Base-by-base conservation (phyloP, 108 stramenopile genomes). In the Discostella pseudostelligera region DNA sequence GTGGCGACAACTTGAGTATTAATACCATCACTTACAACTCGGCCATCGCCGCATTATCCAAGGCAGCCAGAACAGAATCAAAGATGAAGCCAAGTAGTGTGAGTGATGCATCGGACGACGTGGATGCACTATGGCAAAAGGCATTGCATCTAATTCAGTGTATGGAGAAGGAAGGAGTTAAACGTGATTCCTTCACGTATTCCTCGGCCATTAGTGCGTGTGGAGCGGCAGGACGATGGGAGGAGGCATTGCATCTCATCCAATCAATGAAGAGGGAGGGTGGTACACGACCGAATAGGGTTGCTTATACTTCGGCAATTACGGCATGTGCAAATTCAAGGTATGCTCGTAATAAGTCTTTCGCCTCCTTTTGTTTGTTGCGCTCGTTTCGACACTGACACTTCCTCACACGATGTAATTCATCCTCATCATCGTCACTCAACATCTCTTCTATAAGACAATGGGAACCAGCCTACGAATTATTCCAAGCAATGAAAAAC, bases 21-120 rank as follows among this genome's bases (percentile, higher is more conserved):
- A 87, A 85, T 62, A 63, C 83, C 13, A 89, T 88, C 25, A 93
- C 88, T 7, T 93, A 93, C 76, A 89, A 88, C 45, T 76, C 82
- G 46, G 87, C 85, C 1, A 84, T 92, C 13, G 77, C 82, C 22
- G 91, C 91, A 3, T 54, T 92, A 13, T 73, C 91, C 3, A 87
- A 84, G 55, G 81, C 81, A 1, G 76, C 80, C 1, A 54, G 79
- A 10, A 26, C 49, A 3, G 73, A 76, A 60, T 69, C 65, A 11
- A 81, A 79, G 39, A 67, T 63, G 25, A 49, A 74, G 37, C 48
- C 37, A 64, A 44, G 35, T 62, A 63, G 42, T 65, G 39, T 19
- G 29, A 43, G n/a, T 25, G 65, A 51, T 21, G 28, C 28, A 19
- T 26, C 32, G 9, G 74, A 82, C 35, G 74, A 82, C 35, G 42